phyloP scores from a whole-genome alignment of 306 rosid species.

The Medicago arabica region DNA sequence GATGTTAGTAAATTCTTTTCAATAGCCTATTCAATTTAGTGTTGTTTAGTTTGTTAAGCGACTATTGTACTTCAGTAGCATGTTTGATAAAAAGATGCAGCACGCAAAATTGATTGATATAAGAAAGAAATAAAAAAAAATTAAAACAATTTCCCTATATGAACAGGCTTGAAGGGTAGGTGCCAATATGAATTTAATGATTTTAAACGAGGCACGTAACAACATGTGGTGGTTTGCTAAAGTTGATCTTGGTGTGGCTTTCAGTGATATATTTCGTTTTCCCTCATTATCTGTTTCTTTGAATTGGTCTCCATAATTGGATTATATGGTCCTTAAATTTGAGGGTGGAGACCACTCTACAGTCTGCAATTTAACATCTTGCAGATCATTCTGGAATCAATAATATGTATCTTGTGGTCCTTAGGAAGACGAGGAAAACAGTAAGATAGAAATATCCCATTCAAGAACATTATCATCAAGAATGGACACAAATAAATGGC shows the following conservation, averaged over 20 bases:
- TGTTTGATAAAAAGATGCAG: background rate
- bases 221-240: background rate
- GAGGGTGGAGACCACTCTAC: conserved; percentile 19
- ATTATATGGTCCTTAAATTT: background rate
- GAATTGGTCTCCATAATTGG: background rate
- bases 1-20: conserved; percentile 19
- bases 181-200: background rate
- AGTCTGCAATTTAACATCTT: background rate
- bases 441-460: background rate
- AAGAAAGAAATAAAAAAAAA: background rate
- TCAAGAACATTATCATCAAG: background rate
- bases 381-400: background rate
- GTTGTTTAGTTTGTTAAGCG: no score
- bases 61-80: no score
- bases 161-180: background rate
- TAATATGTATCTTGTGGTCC: background rate
- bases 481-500: background rate
- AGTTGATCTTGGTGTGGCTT: background rate
- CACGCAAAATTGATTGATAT: background rate
- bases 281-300: background rate
- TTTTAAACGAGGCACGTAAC: background rate
- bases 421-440: background rate
- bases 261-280: background rate
- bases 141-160: background rate
- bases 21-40: conserved; percentile 8